Conservation (phyloP, 257 asterid genomes). For the Ocimum tenuiflorum region DNA sequence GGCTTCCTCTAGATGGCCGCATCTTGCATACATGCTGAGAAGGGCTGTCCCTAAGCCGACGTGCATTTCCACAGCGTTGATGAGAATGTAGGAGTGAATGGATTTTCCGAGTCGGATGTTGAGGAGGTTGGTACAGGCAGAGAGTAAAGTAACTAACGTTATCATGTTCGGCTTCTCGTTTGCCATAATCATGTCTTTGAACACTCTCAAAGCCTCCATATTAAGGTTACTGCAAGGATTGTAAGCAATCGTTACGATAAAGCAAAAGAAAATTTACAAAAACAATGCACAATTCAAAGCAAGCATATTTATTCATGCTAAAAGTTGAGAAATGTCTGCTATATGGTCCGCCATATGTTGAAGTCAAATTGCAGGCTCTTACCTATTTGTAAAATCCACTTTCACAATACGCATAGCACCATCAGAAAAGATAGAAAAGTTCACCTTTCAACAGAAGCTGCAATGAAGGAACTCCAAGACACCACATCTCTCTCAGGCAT, state of each 20-base stretch:
- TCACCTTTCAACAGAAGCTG: conserved; percentile 64
- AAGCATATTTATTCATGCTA: neutral
- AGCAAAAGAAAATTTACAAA: too few species aligned
- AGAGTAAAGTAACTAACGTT: conserved; percentile 47
- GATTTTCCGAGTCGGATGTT: conserved; percentile 44
- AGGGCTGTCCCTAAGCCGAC: conserved; percentile 62
- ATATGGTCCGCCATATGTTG: neutral
- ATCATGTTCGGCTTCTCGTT: conserved; percentile 47
- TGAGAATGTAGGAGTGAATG: conserved; percentile 47
- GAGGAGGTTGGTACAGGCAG: conserved; percentile 63
- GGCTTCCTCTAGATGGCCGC: conserved; percentile 49
- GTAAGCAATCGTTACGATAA: neutral
- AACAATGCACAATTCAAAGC: neutral
- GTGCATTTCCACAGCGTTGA: conserved; percentile 34
- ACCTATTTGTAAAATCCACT: neutral
- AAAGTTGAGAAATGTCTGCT: neutral
- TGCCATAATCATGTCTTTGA: conserved; percentile 36
- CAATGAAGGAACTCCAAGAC: conserved; percentile 75
- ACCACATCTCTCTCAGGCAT: conserved; percentile 54
- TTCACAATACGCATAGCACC: neutral
- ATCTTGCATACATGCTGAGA: conserved; percentile 56
- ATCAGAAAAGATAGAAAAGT: neutral
- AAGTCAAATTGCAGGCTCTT: too few species aligned
- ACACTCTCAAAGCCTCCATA: conserved; percentile 42
- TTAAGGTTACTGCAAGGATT: conserved; percentile 37